phyloP scores from a whole-genome alignment of 345 rosid species.

The Gossypium thurberi region DNA sequence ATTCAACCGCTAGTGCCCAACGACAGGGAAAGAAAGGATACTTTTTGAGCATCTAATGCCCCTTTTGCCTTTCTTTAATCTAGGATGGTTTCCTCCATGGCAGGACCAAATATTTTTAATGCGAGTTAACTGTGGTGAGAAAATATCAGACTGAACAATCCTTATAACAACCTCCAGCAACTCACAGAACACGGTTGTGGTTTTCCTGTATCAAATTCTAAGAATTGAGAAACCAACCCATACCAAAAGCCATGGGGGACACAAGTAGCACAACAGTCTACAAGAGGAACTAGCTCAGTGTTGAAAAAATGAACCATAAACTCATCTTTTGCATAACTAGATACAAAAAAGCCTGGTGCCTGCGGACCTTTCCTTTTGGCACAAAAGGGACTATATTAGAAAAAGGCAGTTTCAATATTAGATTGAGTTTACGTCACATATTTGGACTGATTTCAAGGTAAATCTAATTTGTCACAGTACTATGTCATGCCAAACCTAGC shows the following conservation, averaged over 20 bases:
- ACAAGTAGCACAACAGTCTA: background rate
- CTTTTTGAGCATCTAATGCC: background rate
- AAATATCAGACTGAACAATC: background rate
- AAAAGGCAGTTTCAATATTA: background rate
- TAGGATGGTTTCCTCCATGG: background rate
- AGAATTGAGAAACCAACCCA: background rate
- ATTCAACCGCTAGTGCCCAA: background rate
- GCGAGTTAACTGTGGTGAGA: background rate
- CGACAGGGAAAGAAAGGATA: background rate
- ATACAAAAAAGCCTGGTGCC: background rate
- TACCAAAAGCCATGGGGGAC: background rate
- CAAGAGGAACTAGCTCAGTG: background rate
- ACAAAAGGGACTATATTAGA: background rate
- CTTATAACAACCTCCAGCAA: background rate
- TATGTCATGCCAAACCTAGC: background rate
- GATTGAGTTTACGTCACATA: background rate
- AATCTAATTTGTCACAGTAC: background rate
- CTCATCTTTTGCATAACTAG: background rate
- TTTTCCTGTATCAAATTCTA: background rate
- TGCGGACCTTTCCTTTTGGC: background rate
- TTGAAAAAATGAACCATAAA: background rate
- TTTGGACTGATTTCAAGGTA: background rate
- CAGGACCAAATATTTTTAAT: background rate
- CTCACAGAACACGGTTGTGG: background rate
- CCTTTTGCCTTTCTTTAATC: background rate